Percentiles rank a stretch among this genome's conserved stretches.
These are phyloP conservation scores for Malassezia obtusa DNA, from an alignment of 1,284 basidiomycete species.

Conservation along the genomic window DNA sequence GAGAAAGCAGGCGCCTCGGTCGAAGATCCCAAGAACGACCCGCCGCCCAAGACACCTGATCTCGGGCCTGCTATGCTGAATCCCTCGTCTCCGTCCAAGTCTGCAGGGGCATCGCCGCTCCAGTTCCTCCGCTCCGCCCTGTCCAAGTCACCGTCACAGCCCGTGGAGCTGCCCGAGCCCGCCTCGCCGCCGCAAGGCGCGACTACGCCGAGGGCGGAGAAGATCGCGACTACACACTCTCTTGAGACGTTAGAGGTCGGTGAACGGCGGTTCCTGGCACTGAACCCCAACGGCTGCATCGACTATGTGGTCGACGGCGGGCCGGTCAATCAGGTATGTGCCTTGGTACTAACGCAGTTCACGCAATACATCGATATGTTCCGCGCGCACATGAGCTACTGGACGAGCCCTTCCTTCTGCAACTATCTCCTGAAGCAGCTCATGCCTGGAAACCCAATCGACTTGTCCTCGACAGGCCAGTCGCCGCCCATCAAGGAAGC, in stretches of 20 bases:
- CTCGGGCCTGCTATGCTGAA: too few relatives aligned
- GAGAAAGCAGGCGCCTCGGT: too few relatives aligned
- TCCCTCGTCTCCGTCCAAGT: too few relatives aligned
- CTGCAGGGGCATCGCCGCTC: neutral
- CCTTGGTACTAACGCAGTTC: constrained; percentile 3
- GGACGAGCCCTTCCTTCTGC: constrained; percentile 33
- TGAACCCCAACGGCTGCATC: constrained; percentile 42
- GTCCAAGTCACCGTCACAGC: neutral
- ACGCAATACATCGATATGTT: constrained; percentile 31
- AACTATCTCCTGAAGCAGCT: constrained; percentile 38
- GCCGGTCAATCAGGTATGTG: constrained; percentile 7
- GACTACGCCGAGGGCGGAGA: neutral
- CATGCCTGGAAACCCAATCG: constrained; percentile 16
- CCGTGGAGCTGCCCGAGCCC: too few relatives aligned
- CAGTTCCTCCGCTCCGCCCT: neutral
- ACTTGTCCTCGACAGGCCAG: neutral
- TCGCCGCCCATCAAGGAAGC: neutral
- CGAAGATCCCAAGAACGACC: too few relatives aligned
- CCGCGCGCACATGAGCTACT: constrained; percentile 39
- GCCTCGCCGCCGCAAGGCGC: neutral
- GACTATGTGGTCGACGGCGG: constrained; percentile 24
- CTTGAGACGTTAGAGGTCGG: constrained; percentile 16
- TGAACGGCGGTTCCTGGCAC: constrained; percentile 30
- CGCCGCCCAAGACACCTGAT: neutral
- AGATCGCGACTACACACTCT: neutral